Evolutionary conservation across 2,329 filamentous ascomycete genomes (phyloP).

Genomic region (Ophiostoma sp.): DNA sequence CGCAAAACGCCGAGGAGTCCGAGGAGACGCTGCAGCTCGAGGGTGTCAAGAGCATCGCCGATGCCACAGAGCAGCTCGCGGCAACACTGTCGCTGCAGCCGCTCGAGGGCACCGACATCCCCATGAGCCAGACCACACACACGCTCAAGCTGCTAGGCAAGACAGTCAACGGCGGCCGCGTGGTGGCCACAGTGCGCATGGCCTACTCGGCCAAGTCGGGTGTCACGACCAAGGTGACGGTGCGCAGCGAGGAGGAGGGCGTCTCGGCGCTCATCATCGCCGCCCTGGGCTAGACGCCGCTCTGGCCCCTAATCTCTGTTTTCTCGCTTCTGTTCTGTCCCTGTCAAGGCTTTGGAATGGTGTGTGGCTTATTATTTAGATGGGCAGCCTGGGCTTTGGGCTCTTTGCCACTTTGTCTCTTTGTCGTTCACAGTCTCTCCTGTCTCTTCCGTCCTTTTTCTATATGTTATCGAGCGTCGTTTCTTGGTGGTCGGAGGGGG

Average conservation of each 20-base stretch:
- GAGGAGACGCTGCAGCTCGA: constrained; percentile 86
- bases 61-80: constrained; percentile 86
- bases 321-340: not conserved
- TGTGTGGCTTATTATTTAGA: constrained; percentile 5
- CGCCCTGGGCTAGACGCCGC: constrained; percentile 61
- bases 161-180: constrained; percentile 82
- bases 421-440: constrained; percentile 9
- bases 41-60: constrained; percentile 85
- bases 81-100: constrained; percentile 86
- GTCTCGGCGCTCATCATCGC: constrained; percentile 79
- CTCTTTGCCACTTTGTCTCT: constrained; percentile 2
- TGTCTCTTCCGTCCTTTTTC: constrained; percentile 14
- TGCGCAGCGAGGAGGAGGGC: constrained; percentile 86
- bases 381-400: not conserved
- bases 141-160: constrained; percentile 95
- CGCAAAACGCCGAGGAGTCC: constrained; percentile 76
- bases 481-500: constrained; percentile 16
- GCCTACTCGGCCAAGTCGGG: constrained; percentile 88
- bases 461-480: constrained; percentile 15
- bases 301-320: constrained; percentile 29
- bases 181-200: constrained; percentile 85
- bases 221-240: constrained; percentile 91
- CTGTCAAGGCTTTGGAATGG: constrained; percentile 1
- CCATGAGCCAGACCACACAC: constrained; percentile 82
- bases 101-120: constrained; percentile 88